phyloP scores from a whole-genome alignment of 2,329 filamentous ascomycete genomes.

The Coleophoma eucalyptorum region DNA sequence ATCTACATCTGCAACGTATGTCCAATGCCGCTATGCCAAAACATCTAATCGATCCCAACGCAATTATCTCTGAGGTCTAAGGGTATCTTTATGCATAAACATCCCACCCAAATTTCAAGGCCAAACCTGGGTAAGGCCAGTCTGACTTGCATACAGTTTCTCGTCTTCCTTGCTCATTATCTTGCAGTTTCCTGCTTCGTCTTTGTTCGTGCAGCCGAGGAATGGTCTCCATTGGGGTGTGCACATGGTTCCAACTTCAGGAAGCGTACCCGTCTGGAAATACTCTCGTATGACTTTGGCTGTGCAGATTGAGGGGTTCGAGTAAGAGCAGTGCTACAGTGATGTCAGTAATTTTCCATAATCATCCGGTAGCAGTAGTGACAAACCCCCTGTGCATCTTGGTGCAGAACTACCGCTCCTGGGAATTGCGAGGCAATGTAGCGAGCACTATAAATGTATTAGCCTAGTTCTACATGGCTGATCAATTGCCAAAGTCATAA shows the following conservation, averaged over 20 bases:
- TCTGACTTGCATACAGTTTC: background rate
- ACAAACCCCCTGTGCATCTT: slow-evolving; percentile 21
- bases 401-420: slow-evolving; percentile 20
- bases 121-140: background rate
- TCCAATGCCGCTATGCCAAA: too few species aligned
- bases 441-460: slow-evolving; percentile 10
- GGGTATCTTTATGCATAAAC: too few species aligned
- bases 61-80: too few species aligned
- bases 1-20: too few species aligned
- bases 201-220: background rate
- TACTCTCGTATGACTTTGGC: slow-evolving; percentile 28
- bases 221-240: background rate
- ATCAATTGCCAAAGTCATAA: background rate
- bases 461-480: background rate
- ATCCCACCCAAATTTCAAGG: background rate
- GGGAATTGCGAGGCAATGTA: slow-evolving; percentile 14
- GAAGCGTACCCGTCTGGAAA: slow-evolving; percentile 36
- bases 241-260: slow-evolving; percentile 40
- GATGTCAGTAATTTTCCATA: background rate
- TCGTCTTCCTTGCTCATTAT: background rate
- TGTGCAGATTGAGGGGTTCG: slow-evolving; percentile 28
- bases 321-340: slow-evolving; percentile 37
- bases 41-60: too few species aligned
- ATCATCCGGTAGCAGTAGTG: background rate
- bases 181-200: background rate